Evolutionary conservation across 441 rosid species (phyloP), one percentile per base, ranked within the genome.

Genomic region (California macrophylla): DNA sequence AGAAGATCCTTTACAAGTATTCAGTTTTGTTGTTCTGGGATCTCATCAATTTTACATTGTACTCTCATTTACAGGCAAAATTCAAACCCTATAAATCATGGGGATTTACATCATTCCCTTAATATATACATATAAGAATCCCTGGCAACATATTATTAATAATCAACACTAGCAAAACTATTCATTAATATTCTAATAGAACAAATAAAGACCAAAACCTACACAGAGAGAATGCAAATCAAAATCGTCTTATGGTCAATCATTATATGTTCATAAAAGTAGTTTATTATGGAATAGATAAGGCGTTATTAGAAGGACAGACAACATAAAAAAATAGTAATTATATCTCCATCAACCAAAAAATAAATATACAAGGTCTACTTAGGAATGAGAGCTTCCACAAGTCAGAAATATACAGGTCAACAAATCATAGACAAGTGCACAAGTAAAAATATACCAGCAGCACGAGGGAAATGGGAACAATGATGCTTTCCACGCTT

Each of bases 401-500:
- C 52, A 45, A 13, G 18, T 45, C 16, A 18, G 18, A 15, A 45
- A 6, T 45, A 45, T 13, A 15, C 52, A 45, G 16, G 18, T 45
- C 52, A 13, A 45, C 18, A 34, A 13, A 45, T 45, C 52, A 45
- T 56, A 62, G 38, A 58, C 25, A 25, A 15, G 65, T 8, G 18
- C 65, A 61, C 34, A 58, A 42, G 9, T 54, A 65, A 77, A 24
- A n/a, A 42, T 21, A 74, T 84, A 94, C 98, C 96, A 36, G 83
- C 64, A 64, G 76, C 85, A 25, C 80, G 82, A 74, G 86, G 30
- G 72, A 69, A 83, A 79, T 92, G 98, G 70, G 69, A 58, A 80
- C 97, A 92, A 18, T 68, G 81, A 65, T 70, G 84, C 74, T 87
- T 85, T 67, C 71, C 80, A 61, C 82, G 77, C 85, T 78, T 91